Conservation (phyloP, 2,329 filamentous ascomycete genomes). For the Calonectria pseudoturangicola region DNA sequence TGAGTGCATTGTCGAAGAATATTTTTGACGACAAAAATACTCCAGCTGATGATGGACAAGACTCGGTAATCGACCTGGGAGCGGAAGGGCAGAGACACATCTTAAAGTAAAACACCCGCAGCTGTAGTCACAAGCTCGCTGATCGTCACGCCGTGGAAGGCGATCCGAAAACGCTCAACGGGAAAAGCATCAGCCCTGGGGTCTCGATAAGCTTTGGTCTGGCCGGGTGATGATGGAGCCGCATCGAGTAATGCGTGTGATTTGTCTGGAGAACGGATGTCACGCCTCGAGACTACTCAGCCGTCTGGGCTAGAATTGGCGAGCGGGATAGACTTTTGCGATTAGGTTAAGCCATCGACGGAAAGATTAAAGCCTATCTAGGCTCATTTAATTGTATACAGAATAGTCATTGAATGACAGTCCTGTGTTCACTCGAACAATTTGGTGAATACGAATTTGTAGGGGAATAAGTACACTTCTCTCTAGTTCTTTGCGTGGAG, state of each 20-base stretch:
- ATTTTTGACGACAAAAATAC: neutral
- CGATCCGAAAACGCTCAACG: neutral
- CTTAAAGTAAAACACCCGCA: neutral
- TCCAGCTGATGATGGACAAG: neutral
- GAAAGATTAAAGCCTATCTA: neutral
- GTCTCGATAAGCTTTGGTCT: slow-evolving; percentile 4
- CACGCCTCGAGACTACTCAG: neutral
- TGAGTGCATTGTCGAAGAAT: slow-evolving; percentile 9
- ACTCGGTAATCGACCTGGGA: neutral
- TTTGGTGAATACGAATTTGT: no score
- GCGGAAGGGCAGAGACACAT: neutral
- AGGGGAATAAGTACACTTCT: neutral
- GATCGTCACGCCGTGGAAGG: neutral
- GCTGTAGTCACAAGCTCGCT: neutral
- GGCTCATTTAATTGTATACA: neutral
- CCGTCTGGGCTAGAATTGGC: neutral
- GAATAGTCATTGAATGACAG: no score
- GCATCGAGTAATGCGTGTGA: slow-evolving; percentile 9
- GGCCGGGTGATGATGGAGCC: slow-evolving; percentile 7
- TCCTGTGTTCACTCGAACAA: neutral
- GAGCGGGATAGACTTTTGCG: neutral
- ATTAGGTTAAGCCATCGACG: neutral
- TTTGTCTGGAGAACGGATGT: neutral
- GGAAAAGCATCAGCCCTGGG: no score
- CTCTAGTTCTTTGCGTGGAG: neutral